Conservation (phyloP, 2,329 filamentous ascomycete genomes). For the Colletotrichum australisinense region DNA sequence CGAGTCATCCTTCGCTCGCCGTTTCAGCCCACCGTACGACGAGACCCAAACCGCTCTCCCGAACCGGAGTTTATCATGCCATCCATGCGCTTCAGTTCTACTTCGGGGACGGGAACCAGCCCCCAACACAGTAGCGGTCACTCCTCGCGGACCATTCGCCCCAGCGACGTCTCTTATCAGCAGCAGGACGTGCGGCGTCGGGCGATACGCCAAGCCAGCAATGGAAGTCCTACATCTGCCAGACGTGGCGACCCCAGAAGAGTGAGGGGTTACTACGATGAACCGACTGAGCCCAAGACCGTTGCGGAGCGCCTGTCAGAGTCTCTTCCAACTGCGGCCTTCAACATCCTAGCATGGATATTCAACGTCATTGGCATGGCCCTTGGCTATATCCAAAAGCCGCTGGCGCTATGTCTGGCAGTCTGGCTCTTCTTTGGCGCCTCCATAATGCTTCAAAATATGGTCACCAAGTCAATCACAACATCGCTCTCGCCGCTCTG, state of each 20-base stretch:
- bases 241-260: conserved; percentile 31
- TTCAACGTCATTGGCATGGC: conserved; percentile 68
- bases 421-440: conserved; percentile 70
- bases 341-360: conserved; percentile 59
- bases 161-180: conserved; percentile 41
- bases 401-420: conserved; percentile 71
- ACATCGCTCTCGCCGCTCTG: conserved; percentile 77
- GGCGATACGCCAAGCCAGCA: conserved; percentile 32
- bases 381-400: conserved; percentile 71
- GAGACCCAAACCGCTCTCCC: conserved; percentile 50
- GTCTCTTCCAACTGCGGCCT: conserved; percentile 51
- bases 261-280: conserved; percentile 12
- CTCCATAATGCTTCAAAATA: conserved; percentile 69
- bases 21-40: conserved; percentile 63
- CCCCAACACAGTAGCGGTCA: conserved; percentile 48
- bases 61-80: conserved; percentile 68
- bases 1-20: conserved; percentile 65
- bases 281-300: conserved; percentile 22
- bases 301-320: conserved; percentile 47
- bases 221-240: conserved; percentile 41
- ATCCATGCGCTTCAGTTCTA: conserved; percentile 49
- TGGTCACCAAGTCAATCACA: conserved; percentile 70
- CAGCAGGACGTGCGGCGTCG: conserved; percentile 44
- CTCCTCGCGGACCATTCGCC: conserved; percentile 48
- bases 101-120: conserved; percentile 36